Conservation (phyloP, 169 alveolate species). For the Eimeria mitis region DNA sequence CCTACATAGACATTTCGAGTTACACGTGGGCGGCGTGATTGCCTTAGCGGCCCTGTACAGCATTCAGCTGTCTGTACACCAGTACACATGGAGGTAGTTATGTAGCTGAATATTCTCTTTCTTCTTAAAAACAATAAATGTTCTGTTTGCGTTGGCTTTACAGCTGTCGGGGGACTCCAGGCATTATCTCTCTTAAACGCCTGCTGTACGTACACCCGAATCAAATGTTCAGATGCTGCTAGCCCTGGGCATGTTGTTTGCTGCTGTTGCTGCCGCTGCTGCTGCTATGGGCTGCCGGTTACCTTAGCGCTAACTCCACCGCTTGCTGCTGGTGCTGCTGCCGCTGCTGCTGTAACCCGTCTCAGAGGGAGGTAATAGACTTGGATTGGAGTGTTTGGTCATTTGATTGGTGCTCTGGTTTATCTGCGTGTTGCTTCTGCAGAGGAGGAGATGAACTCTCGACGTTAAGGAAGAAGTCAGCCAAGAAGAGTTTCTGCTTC, state of each 20-base stretch:
- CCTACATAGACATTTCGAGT: not conserved
- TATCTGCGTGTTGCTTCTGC: not conserved
- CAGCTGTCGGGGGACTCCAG: conserved; percentile 25
- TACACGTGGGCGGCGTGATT: not conserved
- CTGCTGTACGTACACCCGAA: conserved; percentile 50
- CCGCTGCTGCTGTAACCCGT: not conserved
- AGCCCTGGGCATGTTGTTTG: not conserved
- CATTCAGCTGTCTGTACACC: not conserved
- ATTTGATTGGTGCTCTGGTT: too few relatives aligned
- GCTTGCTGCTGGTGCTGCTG: not conserved
- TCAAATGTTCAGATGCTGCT: too few relatives aligned
- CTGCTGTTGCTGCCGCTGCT: conserved; percentile 34
- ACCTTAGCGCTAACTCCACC: not conserved
- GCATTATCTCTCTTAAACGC: conserved; percentile 28
- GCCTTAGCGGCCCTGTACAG: not conserved
- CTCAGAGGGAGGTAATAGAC: not conserved
- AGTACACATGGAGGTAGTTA: not conserved
- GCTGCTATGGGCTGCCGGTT: not conserved
- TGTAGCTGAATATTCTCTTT: too few relatives aligned
- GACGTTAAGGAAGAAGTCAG: conserved; percentile 15
- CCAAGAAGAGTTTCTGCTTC: not conserved
- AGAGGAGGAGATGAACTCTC: conserved; percentile 50
- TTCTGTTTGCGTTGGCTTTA: not conserved
- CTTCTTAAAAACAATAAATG: not conserved
- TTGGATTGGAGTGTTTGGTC: not conserved